phyloP scores from a whole-genome alignment of 495 filamentous ascomycete species.

The Tuber umbilicatum region DNA sequence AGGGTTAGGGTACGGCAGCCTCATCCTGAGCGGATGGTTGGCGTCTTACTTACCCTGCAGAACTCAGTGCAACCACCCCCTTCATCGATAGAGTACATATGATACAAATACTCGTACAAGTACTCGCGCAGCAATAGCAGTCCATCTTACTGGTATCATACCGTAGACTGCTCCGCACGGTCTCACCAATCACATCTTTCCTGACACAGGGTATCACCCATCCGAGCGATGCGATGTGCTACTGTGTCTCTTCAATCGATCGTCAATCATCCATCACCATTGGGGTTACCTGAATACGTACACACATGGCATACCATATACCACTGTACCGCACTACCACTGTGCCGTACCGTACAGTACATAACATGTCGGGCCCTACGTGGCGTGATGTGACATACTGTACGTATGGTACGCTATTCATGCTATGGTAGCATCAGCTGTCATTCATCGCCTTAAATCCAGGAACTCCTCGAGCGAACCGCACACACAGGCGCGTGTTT shows the following conservation, averaged over 20 bases:
- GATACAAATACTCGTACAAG: neutral
- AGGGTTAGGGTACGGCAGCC: neutral
- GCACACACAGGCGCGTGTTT: neutral
- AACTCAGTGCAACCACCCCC: neutral
- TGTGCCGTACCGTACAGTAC: neutral
- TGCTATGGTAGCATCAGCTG: neutral
- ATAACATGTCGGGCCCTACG: neutral
- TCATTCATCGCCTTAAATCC: conserved; percentile 5
- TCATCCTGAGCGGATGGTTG: neutral
- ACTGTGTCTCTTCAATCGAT: neutral
- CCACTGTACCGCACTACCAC: neutral
- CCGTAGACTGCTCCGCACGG: neutral
- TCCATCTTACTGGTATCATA: neutral
- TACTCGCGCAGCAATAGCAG: neutral
- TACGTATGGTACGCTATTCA: neutral
- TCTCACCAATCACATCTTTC: conserved; percentile 1
- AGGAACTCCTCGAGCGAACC: neutral
- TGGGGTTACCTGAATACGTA: neutral
- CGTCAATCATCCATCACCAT: neutral
- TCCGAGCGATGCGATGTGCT: neutral
- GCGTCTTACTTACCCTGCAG: neutral
- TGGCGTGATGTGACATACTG: neutral
- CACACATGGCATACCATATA: neutral
- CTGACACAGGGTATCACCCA: neutral
- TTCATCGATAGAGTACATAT: neutral